Base-by-base conservation (phyloP, 306 rosid genomes). In the Prinsepia uniflora region DNA sequence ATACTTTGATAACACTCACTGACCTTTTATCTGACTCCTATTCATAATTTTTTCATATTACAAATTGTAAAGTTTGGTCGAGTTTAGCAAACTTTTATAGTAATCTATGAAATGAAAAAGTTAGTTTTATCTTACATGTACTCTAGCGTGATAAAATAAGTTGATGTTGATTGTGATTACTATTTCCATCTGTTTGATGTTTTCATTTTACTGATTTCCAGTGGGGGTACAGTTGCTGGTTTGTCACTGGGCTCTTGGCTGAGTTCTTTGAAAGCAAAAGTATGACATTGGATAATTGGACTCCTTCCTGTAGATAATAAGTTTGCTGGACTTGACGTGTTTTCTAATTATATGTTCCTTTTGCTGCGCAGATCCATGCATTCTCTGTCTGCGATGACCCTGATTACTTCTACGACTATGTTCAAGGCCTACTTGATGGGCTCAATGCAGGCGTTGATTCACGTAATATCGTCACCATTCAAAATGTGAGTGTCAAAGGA, bases 171-270 rank as follows among this genome's bases (percentile, higher is more conserved):
- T 34, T 15, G 30, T 48, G 46, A 50, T 50, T 53, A 19, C 10
- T 20, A 18, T 48, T 52, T 36, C 34, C 72, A 53, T 18, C 72
- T n/a, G 36, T 24, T 48, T 69, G 41, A 69, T 69, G 65, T 54
- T 70, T 17, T 45, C 24, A 22, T 46, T 79, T 72, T 76, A 24
- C 70, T 70, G 49, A 74, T 70, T 75, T 77, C 14, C 84, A 94
- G 98, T 76, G 98, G 97, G 65, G 97, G 92, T 75, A 83, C 97
- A 81, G 68, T 87, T 83, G 92, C 96, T 74, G 98, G 98, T 79
- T 87, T 94, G 76, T 80, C 95, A 54, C 71, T 90, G 67, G 98
- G 89, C 66, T 94, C 96, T 36, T 79, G 82, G 73, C 74, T 90
- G 82, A 90, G 98, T 79, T 75, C 91, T 19, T 75, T 94, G 87